phyloP scores from a whole-genome alignment of 352 stramenopile genomes.

The Paralagenidium karlingii region DNA sequence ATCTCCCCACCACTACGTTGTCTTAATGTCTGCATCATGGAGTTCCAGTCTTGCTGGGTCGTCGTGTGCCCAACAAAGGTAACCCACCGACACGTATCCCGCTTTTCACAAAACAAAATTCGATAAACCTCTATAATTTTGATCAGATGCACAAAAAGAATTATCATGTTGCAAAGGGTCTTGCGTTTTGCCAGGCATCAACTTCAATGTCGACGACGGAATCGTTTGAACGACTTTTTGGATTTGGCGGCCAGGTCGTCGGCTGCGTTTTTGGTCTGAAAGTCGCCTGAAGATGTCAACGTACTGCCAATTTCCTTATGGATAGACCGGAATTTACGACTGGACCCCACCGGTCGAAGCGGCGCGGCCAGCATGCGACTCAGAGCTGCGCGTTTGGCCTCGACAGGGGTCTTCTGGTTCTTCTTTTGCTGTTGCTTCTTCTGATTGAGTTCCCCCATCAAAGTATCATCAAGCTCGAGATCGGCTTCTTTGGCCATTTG shows the following conservation, averaged over 20 bases:
- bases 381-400: conserved; percentile 45
- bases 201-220: conserved; percentile 26
- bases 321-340: conserved; percentile 70
- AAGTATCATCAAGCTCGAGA: conserved; percentile 69
- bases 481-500: conserved; percentile 76
- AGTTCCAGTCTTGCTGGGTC: no score
- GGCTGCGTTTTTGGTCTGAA: conserved; percentile 56
- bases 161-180: no score
- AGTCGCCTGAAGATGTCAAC: conserved; percentile 56
- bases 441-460: conserved; percentile 45
- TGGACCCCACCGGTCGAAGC: conserved; percentile 60
- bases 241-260: conserved; percentile 55
- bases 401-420: conserved; percentile 26
- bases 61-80: no score
- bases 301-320: conserved; percentile 64
- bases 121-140: no score
- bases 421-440: conserved; percentile 54
- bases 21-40: no score
- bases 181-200: neutral
- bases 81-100: no score
- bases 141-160: no score
- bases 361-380: conserved; percentile 35
- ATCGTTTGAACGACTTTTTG: conserved; percentile 78
- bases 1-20: no score
- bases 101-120: no score